phyloP scores from a whole-genome alignment of 1,284 basidiomycete species.

The Ceratobasidium sp. region DNA sequence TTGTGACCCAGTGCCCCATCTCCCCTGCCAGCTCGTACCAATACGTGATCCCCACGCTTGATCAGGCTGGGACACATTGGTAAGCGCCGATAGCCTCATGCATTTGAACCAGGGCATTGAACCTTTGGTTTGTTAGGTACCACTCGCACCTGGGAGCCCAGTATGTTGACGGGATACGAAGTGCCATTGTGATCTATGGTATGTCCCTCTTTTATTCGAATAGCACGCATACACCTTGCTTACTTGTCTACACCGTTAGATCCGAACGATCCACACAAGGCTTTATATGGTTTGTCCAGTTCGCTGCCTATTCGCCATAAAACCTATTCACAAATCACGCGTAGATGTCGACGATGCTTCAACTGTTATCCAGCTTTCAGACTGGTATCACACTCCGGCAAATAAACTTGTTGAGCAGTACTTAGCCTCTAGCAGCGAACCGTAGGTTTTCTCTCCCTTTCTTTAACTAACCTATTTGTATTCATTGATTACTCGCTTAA shows the following conservation, averaged over 20 bases:
- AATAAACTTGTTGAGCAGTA: conserved; percentile 48
- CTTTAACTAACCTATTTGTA: conserved; percentile 50
- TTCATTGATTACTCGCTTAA: conserved; percentile 49
- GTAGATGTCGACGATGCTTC: conserved; percentile 39
- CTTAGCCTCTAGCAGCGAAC: conserved; percentile 31
- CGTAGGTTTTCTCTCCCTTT: conserved; percentile 41
- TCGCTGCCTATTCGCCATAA: background rate
- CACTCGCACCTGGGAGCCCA: conserved; percentile 49
- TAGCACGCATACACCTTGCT: background rate
- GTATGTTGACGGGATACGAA: conserved; percentile 45
- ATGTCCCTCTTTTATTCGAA: conserved; percentile 52
- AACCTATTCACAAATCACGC: background rate
- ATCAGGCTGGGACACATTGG: conserved; percentile 62
- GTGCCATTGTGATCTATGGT: conserved; percentile 52
- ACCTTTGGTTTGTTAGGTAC: conserved; percentile 19
- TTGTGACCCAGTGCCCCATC: conserved; percentile 68
- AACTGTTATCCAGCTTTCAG: conserved; percentile 61
- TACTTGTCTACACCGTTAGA: conserved; percentile 1
- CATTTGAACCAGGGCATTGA: background rate
- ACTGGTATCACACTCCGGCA: conserved; percentile 61
- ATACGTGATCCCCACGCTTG: conserved; percentile 60
- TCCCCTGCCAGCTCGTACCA: conserved; percentile 62
- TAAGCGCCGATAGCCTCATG: conserved; percentile 46
- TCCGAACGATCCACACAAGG: conserved; percentile 40
- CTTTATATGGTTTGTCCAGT: conserved; percentile 10